phyloP scores from a whole-genome alignment of 352 stramenopile species.

The Pythium aristosporum region DNA sequence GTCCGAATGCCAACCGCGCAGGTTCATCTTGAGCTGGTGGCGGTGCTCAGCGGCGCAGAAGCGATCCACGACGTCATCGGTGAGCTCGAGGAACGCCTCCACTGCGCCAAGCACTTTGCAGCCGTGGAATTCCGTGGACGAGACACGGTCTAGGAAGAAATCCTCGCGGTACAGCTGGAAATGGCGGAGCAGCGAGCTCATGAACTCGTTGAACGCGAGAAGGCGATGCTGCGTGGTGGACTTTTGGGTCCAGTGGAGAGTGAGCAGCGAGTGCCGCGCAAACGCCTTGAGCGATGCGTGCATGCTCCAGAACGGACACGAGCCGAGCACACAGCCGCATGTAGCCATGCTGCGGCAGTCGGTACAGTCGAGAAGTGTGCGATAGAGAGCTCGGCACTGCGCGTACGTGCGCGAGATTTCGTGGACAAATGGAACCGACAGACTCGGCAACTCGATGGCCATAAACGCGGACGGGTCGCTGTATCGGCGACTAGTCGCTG shows the following conservation, averaged over 20 bases:
- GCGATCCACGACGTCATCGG: slow-evolving; percentile 23
- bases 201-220: slow-evolving; percentile 26
- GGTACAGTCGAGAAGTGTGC: slow-evolving; percentile 38
- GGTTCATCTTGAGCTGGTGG: slow-evolving; percentile 26
- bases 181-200: slow-evolving; percentile 24
- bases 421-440: slow-evolving; percentile 28
- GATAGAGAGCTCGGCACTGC: slow-evolving; percentile 50
- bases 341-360: slow-evolving; percentile 38
- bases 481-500: slow-evolving; percentile 18
- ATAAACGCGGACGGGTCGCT: slow-evolving; percentile 23
- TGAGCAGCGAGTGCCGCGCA: slow-evolving; percentile 46
- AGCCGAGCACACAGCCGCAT: slow-evolving; percentile 49
- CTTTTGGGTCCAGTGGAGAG: slow-evolving; percentile 32
- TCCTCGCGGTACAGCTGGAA: slow-evolving; percentile 32
- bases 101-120: slow-evolving; percentile 29
- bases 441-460: slow-evolving; percentile 7
- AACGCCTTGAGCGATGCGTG: slow-evolving; percentile 39
- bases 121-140: slow-evolving; percentile 15
- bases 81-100: slow-evolving; percentile 30
- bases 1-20: slow-evolving; percentile 32
- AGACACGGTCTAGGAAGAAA: slow-evolving; percentile 24
- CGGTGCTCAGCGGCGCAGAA: slow-evolving; percentile 13
- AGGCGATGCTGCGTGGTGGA: slow-evolving; percentile 18
- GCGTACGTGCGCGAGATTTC: slow-evolving; percentile 53
- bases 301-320: slow-evolving; percentile 66